Evolutionary conservation across 2,329 filamentous ascomycete genomes (phyloP).

Genomic region (Alternaria panax): DNA sequence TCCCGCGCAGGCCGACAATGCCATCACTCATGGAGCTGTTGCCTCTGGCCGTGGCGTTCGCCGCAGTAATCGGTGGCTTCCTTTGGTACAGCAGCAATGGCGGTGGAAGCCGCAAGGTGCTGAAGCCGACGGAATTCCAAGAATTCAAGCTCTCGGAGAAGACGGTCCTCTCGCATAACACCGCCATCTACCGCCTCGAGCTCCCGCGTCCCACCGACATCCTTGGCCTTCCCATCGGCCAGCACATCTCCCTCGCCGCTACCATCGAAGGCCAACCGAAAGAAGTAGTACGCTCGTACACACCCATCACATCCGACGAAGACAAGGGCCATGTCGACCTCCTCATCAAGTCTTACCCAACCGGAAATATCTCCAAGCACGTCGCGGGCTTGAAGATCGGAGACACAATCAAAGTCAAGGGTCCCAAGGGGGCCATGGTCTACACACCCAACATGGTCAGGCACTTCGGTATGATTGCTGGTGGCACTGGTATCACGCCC

Average conservation of each 20-base stretch:
- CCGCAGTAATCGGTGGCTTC: slow-evolving; percentile 70
- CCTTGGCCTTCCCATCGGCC: slow-evolving; percentile 95
- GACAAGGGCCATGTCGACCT: slow-evolving; percentile 89
- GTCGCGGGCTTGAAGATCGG: slow-evolving; percentile 84
- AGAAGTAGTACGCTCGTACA: slow-evolving; percentile 53
- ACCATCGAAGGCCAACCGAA: slow-evolving; percentile 50
- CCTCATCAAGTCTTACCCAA: slow-evolving; percentile 96
- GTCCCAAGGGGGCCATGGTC: slow-evolving; percentile 97
- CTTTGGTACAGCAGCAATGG: slow-evolving; percentile 73
- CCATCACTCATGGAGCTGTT: slow-evolving; percentile 76
- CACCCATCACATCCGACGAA: slow-evolving; percentile 52
- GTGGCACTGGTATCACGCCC: slow-evolving; percentile 95
- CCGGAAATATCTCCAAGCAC: slow-evolving; percentile 95
- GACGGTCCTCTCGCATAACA: slow-evolving; percentile 96
- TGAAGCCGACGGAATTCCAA: slow-evolving; percentile 88
- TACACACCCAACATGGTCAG: slow-evolving; percentile 97
- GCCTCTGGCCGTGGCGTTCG: slow-evolving; percentile 72
- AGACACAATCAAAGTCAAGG: slow-evolving; percentile 81
- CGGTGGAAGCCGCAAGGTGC: slow-evolving; percentile 72
- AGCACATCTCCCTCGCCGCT: slow-evolving; percentile 94
- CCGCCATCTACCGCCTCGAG: slow-evolving; percentile 95
- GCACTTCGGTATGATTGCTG: slow-evolving; percentile 97
- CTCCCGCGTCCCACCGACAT: slow-evolving; percentile 80
- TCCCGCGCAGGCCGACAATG: slow-evolving; percentile 58
- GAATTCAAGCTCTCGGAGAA: slow-evolving; percentile 94